Evolutionary conservation across 441 rosid species (phyloP), one percentile per base, ranked within the genome.

Genomic region (Pelargonium cotyledonis): DNA sequence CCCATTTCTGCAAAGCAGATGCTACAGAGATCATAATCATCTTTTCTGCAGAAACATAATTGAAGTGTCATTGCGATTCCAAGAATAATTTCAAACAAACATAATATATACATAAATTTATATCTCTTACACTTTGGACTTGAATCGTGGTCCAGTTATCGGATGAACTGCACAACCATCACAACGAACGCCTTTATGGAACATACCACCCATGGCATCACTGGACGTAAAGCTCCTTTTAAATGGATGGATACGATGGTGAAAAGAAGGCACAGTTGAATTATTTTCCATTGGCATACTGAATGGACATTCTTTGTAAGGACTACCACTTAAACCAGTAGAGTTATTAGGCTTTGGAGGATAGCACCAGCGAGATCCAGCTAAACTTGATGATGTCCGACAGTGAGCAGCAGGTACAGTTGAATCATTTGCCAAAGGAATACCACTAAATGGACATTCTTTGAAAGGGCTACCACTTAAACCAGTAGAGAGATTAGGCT

Each of bases 91-190:
- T 5, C 16, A 51, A n/a, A 47, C n/a, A 12, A 6, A n/a, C 18
- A 51, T n/a, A 51, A 2, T n/a, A 14, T 51, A 51, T 14, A 51
- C 6, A 51, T 51, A n/a, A 51, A 26, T 26, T 51, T 51, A 51
- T 16, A 5, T 51, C 15, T 51, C 96, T 86, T 90, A 95, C 99
- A 89, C 90, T 83, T 82, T 89, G 7, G 99, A 95, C 80, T 86
- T 92, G 79, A 82, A 90, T 8, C 99, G 88, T 72, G 88, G 86
- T 47, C 99, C 99, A 58, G 85, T 83, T 41, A 95, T 95, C 15
- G 99, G 98, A 81, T 79, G 78, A 78, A 77, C 88, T 63, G 97
- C 99, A 80, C 99, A 95, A 23, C 88, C 91, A 73, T 90, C 97
- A 75, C 99, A 92, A 2, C 80, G 88, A 71, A 95, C 83, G 43